These are phyloP conservation scores for Cnidoscolus chayamansa DNA, from an alignment of 441 rosid species.

Conservation along the genomic window DNA sequence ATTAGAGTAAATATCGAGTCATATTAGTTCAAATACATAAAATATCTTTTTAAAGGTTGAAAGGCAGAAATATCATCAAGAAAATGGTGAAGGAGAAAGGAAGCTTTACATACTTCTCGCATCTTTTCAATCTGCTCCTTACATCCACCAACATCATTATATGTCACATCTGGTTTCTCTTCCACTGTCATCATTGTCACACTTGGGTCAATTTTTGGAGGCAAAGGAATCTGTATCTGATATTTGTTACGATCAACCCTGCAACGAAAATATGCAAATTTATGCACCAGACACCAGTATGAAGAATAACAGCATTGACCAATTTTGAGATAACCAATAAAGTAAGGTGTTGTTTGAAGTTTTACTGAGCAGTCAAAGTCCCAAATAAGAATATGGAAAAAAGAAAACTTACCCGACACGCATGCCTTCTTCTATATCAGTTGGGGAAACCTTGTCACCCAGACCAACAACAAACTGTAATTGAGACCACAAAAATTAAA, in stretches of 20 bases:
- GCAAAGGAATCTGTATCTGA: conserved; percentile 96
- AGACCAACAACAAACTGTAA: conserved; percentile 44
- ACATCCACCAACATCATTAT: conserved; percentile 98
- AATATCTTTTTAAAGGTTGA: not conserved
- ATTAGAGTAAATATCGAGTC: not conserved
- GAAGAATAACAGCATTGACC: too few relatives aligned
- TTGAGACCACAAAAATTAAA: not conserved
- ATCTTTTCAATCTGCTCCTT: conserved; percentile 96
- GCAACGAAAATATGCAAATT: conserved; percentile 16
- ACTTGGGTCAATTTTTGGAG: conserved; percentile 98
- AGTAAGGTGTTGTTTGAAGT: not conserved
- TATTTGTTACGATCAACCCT: conserved; percentile 96
- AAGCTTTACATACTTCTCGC: conserved; percentile 65
- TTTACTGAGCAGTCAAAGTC: not conserved
- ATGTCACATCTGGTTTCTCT: conserved; percentile 97
- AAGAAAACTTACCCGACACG: conserved; percentile 25
- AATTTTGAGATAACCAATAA: too few relatives aligned
- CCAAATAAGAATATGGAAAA: not conserved
- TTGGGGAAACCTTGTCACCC: conserved; percentile 96
- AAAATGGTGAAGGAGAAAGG: not conserved
- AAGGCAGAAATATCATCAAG: not conserved
- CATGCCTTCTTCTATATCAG: conserved; percentile 99
- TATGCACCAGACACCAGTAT: not conserved
- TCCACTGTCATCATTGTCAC: conserved; percentile 99
- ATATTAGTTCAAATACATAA: not conserved